Evolutionary conservation across 75 land plant species (phyloP).

Genomic region (Chamaecyparis obtusa): DNA sequence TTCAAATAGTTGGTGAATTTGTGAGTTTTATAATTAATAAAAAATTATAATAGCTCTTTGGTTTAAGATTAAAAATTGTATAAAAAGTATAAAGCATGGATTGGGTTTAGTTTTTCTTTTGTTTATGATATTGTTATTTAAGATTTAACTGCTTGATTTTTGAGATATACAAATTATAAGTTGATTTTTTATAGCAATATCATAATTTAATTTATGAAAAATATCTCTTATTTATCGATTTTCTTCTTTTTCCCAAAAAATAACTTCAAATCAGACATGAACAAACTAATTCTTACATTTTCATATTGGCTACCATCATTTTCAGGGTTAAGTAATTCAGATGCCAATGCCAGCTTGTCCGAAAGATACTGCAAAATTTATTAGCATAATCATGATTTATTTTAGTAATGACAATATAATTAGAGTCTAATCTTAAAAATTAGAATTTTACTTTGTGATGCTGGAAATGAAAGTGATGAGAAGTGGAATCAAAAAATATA

Average conservation of each 20-base stretch:
- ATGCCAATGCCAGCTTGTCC: slow-evolving; percentile 79
- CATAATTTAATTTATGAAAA: too few species aligned
- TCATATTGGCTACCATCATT: slow-evolving; percentile 39
- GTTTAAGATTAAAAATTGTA: too few species aligned
- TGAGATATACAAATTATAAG: too few species aligned
- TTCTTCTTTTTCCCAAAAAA: neutral
- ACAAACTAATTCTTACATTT: slow-evolving; percentile 34
- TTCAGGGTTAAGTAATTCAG: slow-evolving; percentile 30
- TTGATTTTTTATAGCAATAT: too few species aligned
- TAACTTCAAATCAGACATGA: neutral
- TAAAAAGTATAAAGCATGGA: too few species aligned
- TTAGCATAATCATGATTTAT: neutral
- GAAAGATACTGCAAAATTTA: slow-evolving; percentile 59
- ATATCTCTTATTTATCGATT: neutral
- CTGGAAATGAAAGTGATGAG: neutral
- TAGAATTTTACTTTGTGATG: too few species aligned
- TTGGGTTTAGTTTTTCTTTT: too few species aligned
- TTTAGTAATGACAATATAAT: neutral
- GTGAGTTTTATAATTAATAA: too few species aligned
- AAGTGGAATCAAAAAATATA: neutral
- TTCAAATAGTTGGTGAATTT: too few species aligned
- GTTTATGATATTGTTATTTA: too few species aligned
- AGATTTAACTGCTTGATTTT: too few species aligned
- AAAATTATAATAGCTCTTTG: too few species aligned
- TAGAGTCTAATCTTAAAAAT: neutral